phyloP scores from a whole-genome alignment of 805 yeast species.

The Yarrowia divulgata region DNA sequence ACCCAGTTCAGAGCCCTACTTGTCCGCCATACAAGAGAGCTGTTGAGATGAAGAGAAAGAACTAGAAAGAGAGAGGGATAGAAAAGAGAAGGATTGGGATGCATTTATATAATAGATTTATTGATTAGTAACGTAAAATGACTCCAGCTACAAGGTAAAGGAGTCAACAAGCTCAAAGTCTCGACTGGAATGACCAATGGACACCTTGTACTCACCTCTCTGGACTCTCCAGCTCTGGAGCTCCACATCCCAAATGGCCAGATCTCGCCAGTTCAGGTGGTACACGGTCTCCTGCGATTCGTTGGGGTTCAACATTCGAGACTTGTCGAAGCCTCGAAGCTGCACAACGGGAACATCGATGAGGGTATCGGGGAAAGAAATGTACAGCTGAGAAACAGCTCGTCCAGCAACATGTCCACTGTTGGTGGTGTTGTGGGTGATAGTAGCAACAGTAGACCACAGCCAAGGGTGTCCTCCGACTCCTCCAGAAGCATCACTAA shows the following conservation, averaged over 20 bases:
- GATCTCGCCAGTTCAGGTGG: conserved; percentile 2
- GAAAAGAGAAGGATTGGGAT: neutral
- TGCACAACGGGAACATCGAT: conserved; percentile 58
- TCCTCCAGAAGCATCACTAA: conserved; percentile 52
- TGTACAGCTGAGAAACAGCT: conserved; percentile 61
- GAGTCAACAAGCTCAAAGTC: neutral
- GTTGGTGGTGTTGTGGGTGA: conserved; percentile 57
- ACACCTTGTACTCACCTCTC: conserved; percentile 1
- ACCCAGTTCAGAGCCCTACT: conserved; percentile 94
- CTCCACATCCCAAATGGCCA: conserved; percentile 8
- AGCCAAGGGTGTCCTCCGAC: conserved; percentile 67
- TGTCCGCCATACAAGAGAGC: conserved; percentile 97
- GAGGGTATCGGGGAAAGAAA: conserved; percentile 55
- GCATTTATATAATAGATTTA: conserved; percentile 17
- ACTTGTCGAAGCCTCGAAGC: conserved; percentile 57
- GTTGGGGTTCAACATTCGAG: neutral
- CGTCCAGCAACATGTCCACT: conserved; percentile 58
- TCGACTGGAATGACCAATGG: conserved; percentile 3
- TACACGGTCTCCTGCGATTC: neutral
- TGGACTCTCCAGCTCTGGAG: conserved; percentile 21
- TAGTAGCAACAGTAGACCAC: conserved; percentile 61
- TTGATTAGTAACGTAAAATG: too few species aligned
- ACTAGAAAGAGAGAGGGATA: conserved; percentile 8
- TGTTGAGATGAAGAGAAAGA: conserved; percentile 59
- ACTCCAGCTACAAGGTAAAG: too few species aligned